phyloP scores from a whole-genome alignment of 225 moss, liverwort and hornwort species.

The Pseudisothecium myosuroides region DNA sequence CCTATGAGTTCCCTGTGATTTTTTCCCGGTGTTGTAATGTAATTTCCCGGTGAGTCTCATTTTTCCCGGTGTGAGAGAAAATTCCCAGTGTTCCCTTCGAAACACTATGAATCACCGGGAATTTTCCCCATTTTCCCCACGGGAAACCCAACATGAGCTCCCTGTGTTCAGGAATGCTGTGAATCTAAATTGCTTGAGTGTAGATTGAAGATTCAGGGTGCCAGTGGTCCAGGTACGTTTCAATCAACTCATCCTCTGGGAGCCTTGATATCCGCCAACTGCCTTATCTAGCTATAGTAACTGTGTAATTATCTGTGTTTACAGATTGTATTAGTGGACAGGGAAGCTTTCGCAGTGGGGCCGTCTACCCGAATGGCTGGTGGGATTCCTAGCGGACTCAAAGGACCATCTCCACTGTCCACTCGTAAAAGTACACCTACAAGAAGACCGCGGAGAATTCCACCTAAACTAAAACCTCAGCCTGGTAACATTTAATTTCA shows the following conservation, averaged over 20 bases:
- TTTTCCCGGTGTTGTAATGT: too few species aligned
- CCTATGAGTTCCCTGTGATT: too few species aligned
- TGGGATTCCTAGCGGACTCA: not conserved
- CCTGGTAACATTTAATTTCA: not conserved
- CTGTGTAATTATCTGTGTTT: not conserved
- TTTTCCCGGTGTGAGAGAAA: too few species aligned
- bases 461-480: not conserved
- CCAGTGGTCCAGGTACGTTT: slow-evolving; percentile 3
- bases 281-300: not conserved
- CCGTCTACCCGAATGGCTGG: not conserved
- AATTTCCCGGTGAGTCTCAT: too few species aligned
- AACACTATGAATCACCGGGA: too few species aligned
- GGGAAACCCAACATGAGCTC: too few species aligned
- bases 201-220: not conserved
- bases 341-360: not conserved
- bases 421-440: not conserved
- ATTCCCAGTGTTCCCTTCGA: too few species aligned
- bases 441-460: not conserved
- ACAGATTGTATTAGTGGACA: not conserved
- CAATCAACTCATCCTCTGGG: not conserved
- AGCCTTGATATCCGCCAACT: not conserved
- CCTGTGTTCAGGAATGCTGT: not conserved
- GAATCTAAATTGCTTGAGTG: not conserved
- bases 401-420: not conserved
- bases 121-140: too few species aligned